Evolutionary conservation across 1,139 yeast genomes (phyloP), one percentile per base, ranked within the genome.

Genomic region (Protomyces inouyei): DNA sequence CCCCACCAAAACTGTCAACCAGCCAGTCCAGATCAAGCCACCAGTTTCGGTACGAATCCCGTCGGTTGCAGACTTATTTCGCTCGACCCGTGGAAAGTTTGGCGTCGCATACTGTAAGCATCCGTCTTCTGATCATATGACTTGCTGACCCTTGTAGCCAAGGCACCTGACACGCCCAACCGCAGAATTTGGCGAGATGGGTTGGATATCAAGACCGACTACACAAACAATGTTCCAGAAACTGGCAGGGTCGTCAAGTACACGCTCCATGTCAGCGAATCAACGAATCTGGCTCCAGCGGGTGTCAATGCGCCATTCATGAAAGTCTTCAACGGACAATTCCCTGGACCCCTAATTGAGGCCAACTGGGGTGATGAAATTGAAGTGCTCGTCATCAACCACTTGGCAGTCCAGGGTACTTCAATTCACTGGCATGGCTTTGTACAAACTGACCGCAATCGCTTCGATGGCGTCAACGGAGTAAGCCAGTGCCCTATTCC

Each of bases 351-450:
- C 5, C 80, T 81, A 38, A 77, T 90, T 66, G 79, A 82, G 60
- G 88, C 87, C 60, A 79, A 80, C 61, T 82, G 80, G 70, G 88
- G 91, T 69, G 96, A 89, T 75, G 75, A 83, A 23, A 79, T 89
- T 36, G 75, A 81, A 57, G 74, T 89, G 32, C 80, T 84, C 71
- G 76, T 88, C 72, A 80, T 80, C 57, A 89, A 89, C 71, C 85
- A 84, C 12, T n/a, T 36, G 5, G 81, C 87, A 65, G 77, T 73
- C 16, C 81, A 81, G 70, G 77, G 80, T 57, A 85, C 86, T 74
- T 86, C 95, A 2, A 75, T 89, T 70, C 96, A 89, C 76, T 87
- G 88, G 83, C 96, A 89, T 75, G 96, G 96, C 55, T 73, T 89
- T 69, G 86, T 85, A 79, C 93, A 86, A 76, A 79, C 81, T 67